A percentile compares a stretch with the other conserved stretches of the same genome.
Evolutionary conservation across 1,139 yeast species (phyloP).

Genomic region (Yamadazyma aaseri): DNA sequence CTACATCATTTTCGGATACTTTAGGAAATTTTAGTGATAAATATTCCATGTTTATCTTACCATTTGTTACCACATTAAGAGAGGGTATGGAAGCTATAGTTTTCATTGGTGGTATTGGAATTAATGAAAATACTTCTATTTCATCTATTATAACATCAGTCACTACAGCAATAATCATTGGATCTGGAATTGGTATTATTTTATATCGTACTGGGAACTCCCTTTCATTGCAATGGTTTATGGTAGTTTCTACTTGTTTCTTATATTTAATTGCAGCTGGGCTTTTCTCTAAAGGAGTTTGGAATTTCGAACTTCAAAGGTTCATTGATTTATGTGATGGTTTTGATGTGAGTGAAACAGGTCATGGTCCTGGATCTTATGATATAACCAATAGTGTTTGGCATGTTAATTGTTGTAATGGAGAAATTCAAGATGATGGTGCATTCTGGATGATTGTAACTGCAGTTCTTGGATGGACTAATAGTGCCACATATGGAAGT

Average conservation of each 20-base stretch:
- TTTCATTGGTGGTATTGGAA: slow-evolving; percentile 49
- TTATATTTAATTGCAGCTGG: slow-evolving; percentile 87
- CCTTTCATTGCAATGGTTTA: slow-evolving; percentile 40
- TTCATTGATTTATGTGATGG: slow-evolving; percentile 71
- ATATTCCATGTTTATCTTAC: slow-evolving; percentile 24
- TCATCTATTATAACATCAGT: slow-evolving; percentile 22
- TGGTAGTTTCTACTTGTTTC: slow-evolving; percentile 68
- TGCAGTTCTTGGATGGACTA: slow-evolving; percentile 94
- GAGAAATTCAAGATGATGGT: slow-evolving; percentile 50
- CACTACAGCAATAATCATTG: slow-evolving; percentile 22
- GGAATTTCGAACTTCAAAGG: slow-evolving; percentile 79
- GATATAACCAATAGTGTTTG: slow-evolving; percentile 77
- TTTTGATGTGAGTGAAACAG: slow-evolving; percentile 84
- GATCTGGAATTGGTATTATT: slow-evolving; percentile 33
- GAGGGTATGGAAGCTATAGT: slow-evolving; percentile 52
- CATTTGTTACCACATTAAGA: slow-evolving; percentile 44
- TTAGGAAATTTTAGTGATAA: slow-evolving; percentile 11
- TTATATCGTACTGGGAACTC: slow-evolving; percentile 44
- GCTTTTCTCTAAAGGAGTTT: slow-evolving; percentile 82
- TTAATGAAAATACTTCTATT: slow-evolving; percentile 25
- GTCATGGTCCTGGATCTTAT: slow-evolving; percentile 93
- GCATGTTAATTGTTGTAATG: slow-evolving; percentile 98
- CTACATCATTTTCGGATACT: slow-evolving; percentile 6
- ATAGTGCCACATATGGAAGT: slow-evolving; percentile 91
- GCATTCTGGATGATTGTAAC: slow-evolving; percentile 80